Percentiles rank a stretch among this genome's conserved stretches.
These are phyloP conservation scores for Gigaspora rosea DNA, from an alignment of 192 early-diverging fungal genomes.

Conservation along the genomic window DNA sequence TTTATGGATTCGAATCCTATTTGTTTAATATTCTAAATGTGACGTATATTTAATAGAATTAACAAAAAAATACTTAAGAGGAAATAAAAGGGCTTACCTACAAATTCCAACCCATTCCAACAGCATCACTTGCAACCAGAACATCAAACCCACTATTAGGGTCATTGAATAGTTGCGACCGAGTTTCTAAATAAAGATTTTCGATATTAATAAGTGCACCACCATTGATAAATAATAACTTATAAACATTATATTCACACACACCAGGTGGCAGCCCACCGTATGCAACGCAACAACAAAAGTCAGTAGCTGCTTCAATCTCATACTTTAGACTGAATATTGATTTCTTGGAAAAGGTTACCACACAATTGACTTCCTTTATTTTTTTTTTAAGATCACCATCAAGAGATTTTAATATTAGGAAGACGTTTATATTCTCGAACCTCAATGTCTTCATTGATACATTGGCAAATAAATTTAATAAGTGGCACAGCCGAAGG, in stretches of 20 bases:
- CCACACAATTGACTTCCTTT: conserved; percentile 84
- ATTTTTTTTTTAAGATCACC: conserved; percentile 35
- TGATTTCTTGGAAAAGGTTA: conserved; percentile 81
- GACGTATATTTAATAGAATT: background rate
- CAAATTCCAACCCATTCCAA: conserved; percentile 99
- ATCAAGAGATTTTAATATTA: too few relatives aligned
- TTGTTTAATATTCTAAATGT: conserved; percentile 76
- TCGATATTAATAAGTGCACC: too few relatives aligned
- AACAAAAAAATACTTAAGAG: background rate
- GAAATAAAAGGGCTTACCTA: conserved; percentile 36
- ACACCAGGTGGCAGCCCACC: conserved; percentile 85
- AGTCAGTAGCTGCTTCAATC: conserved; percentile 73
- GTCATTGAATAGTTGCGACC: too few relatives aligned
- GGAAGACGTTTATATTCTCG: conserved; percentile 39
- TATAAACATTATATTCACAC: too few relatives aligned
- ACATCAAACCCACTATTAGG: conserved; percentile 58
- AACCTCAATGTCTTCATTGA: conserved; percentile 82
- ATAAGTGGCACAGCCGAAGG: conserved; percentile 81
- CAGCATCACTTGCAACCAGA: conserved; percentile 92
- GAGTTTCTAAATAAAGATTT: too few relatives aligned
- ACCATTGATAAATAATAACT: too few relatives aligned
- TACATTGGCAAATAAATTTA: conserved; percentile 63
- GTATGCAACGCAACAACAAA: conserved; percentile 89
- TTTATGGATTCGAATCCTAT: conserved; percentile 77
- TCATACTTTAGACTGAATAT: conserved; percentile 78